Percentiles rank a stretch among this genome's conserved stretches.
phyloP scores from a whole-genome alignment of 2,329 filamentous ascomycete genomes.

The Diaporthe amygdali region DNA sequence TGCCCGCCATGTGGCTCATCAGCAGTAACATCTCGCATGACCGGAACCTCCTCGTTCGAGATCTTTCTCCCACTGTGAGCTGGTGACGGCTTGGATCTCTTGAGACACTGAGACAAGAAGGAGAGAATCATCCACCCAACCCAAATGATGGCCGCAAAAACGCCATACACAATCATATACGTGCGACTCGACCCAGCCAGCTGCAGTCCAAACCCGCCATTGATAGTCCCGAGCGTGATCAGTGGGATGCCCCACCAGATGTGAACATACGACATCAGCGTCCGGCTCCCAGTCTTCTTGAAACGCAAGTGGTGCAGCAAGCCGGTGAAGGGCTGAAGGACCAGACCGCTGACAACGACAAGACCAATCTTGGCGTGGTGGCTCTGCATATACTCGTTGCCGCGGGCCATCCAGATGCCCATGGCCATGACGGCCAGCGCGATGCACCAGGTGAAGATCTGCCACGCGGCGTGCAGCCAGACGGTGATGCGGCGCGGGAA shows the following conservation, averaged over 20 bases:
- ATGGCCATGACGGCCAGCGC: conserved; percentile 45
- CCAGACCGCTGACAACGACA: background rate
- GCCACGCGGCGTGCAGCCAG: conserved; percentile 46
- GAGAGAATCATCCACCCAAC: conserved; percentile 26
- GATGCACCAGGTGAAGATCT: conserved; percentile 41
- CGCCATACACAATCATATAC: conserved; percentile 30
- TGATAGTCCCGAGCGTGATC: conserved; percentile 30
- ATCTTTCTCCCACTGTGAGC: background rate
- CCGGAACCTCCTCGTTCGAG: background rate
- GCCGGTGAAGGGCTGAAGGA: conserved; percentile 16
- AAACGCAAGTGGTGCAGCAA: conserved; percentile 15
- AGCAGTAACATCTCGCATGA: background rate
- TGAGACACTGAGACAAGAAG: conserved; percentile 1
- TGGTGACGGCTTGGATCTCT: background rate
- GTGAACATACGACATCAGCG: background rate
- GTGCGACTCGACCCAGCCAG: conserved; percentile 25
- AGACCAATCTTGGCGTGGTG: conserved; percentile 13
- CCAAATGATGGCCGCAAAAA: conserved; percentile 30
- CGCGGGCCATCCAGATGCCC: conserved; percentile 43
- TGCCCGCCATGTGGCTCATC: background rate
- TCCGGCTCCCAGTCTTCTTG: background rate
- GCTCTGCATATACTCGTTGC: background rate
- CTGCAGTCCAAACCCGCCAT: conserved; percentile 29
- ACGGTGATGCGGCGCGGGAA: conserved; percentile 41
- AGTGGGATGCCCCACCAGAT: conserved; percentile 13